phyloP scores from a whole-genome alignment of 306 rosid genomes.

The Trifolium pratense region DNA sequence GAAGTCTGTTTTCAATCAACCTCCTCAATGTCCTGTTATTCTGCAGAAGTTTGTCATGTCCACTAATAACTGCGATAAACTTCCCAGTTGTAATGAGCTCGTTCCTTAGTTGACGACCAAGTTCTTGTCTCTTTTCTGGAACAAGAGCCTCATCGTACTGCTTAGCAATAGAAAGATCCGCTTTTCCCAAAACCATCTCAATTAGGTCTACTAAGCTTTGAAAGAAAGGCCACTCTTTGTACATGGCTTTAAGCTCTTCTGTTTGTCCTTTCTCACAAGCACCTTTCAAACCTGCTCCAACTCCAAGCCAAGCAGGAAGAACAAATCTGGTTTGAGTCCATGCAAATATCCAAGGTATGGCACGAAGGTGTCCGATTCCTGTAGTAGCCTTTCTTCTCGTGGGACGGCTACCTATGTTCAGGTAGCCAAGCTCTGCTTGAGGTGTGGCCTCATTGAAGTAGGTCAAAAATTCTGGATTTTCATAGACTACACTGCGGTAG shows the following conservation, averaged over 20 bases:
- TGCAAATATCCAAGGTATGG: constrained; percentile 92
- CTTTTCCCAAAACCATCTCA: constrained; percentile 94
- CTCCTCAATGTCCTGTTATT: constrained; percentile 74
- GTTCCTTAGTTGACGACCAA: constrained; percentile 65
- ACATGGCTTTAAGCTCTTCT: constrained; percentile 79
- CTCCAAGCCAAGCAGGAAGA: constrained; percentile 97
- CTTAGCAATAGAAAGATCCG: constrained; percentile 82
- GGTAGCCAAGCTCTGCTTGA: constrained; percentile 92
- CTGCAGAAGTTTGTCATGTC: constrained; percentile 72
- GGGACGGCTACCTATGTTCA: constrained; percentile 95
- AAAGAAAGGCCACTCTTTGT: constrained; percentile 95
- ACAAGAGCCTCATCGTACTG: constrained; percentile 92
- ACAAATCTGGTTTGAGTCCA: constrained; percentile 97
- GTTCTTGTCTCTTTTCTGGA: constrained; percentile 58
- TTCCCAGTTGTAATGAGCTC: constrained; percentile 67
- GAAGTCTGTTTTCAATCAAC: constrained; percentile 85
- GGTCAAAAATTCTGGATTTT: constrained; percentile 81
- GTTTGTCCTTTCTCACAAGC: constrained; percentile 81
- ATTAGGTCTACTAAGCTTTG: constrained; percentile 78
- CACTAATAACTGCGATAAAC: constrained; percentile 62
- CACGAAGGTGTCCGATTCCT: constrained; percentile 90
- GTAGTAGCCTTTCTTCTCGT: constrained; percentile 70
- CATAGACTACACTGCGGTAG: constrained; percentile 77
- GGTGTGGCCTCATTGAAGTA: constrained; percentile 98
- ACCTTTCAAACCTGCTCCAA: constrained; percentile 84